Percentiles rank a stretch among this genome's conserved stretches.
Evolutionary conservation across 768 basidiomycete genomes (phyloP).

Genomic region (Russula virescens): DNA sequence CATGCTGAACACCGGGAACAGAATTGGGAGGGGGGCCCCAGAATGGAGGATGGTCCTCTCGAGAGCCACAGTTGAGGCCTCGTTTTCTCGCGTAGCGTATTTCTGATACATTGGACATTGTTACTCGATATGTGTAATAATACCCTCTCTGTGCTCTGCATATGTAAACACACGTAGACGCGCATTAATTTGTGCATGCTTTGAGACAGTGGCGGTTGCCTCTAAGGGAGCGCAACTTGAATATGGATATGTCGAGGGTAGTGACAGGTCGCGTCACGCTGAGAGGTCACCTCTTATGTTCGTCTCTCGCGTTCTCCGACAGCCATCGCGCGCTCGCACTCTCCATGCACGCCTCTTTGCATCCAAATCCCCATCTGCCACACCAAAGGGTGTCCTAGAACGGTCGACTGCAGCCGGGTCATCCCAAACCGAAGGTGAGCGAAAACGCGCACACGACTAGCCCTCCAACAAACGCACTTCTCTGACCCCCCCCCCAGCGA

Average conservation of each 20-base stretch:
- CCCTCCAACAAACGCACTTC: background rate
- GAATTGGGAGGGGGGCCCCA: constrained; percentile 16
- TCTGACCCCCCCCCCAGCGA: background rate
- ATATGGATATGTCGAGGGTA: too few relatives aligned
- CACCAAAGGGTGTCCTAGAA: background rate
- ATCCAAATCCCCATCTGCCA: background rate
- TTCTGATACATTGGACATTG: too few relatives aligned
- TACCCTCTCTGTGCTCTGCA: too few relatives aligned
- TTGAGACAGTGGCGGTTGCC: too few relatives aligned
- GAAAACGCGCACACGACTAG: background rate
- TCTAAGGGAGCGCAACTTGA: too few relatives aligned
- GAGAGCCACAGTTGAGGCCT: background rate
- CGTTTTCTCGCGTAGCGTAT: too few relatives aligned
- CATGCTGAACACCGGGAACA: constrained; percentile 21
- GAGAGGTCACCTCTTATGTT: background rate
- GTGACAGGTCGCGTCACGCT: background rate
- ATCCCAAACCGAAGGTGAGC: constrained; percentile 3
- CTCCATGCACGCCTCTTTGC: background rate
- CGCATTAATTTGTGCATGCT: too few relatives aligned
- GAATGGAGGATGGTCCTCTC: background rate
- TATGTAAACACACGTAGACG: too few relatives aligned
- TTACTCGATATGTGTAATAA: too few relatives aligned
- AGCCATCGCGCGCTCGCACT: background rate
- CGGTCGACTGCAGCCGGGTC: background rate
- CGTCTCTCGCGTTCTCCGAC: constrained; percentile 8